Evolutionary conservation across 192 early-diverging fungal species (phyloP).

Genomic region (Coemansia sp.): DNA sequence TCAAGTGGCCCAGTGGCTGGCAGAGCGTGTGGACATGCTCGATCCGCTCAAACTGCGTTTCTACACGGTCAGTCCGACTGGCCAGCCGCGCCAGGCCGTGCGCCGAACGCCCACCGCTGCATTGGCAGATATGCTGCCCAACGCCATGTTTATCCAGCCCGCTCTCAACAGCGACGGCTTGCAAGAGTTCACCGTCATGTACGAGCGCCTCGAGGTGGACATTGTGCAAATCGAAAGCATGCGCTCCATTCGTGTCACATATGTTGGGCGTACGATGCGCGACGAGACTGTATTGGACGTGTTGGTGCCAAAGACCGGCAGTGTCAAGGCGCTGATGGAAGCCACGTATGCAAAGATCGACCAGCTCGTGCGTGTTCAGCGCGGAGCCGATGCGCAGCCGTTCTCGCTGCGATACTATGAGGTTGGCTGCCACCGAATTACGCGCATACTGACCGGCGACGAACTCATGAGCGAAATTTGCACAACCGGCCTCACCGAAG

Average conservation of each 20-base stretch:
- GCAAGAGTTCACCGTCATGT: slow-evolving; percentile 61
- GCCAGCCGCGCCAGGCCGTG: slow-evolving; percentile 50
- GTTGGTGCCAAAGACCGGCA: slow-evolving; percentile 64
- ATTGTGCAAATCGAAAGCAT: slow-evolving; percentile 83
- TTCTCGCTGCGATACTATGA: slow-evolving; percentile 62
- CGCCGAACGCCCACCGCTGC: slow-evolving; percentile 50
- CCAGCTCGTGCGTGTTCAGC: slow-evolving; percentile 11
- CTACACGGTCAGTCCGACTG: slow-evolving; percentile 38
- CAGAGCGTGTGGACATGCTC: slow-evolving; percentile 43
- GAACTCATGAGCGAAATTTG: slow-evolving; percentile 56
- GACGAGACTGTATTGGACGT: slow-evolving; percentile 72
- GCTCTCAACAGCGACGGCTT: slow-evolving; percentile 13
- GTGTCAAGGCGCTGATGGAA: slow-evolving; percentile 53
- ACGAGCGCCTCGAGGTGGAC: slow-evolving; percentile 81
- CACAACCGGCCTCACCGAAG: slow-evolving; percentile 33
- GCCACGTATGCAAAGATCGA: slow-evolving; percentile 56
- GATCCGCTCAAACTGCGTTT: slow-evolving; percentile 75
- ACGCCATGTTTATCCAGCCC: slow-evolving; percentile 20
- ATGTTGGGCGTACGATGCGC: slow-evolving; percentile 63
- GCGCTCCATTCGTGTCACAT: slow-evolving; percentile 66
- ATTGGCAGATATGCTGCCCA: slow-evolving; percentile 59
- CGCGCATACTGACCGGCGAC: slow-evolving; percentile 34
- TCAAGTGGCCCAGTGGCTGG: slow-evolving; percentile 64
- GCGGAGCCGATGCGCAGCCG: slow-evolving; percentile 24
- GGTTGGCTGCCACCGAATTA: slow-evolving; percentile 54